phyloP scores from a whole-genome alignment of 129 eudicot genomes.

The Centella asiatica region DNA sequence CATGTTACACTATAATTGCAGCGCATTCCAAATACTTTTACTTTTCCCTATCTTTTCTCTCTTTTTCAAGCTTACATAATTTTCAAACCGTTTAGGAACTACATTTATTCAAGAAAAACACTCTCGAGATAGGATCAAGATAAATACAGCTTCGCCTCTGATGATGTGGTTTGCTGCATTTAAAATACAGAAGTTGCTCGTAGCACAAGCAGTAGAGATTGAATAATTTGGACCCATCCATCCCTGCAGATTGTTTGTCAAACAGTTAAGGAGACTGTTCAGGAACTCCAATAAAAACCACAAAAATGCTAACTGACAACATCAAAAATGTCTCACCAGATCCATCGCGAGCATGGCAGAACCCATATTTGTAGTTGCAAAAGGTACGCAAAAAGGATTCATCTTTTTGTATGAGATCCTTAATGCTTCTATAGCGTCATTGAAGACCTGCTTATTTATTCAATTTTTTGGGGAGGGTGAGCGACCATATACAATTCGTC shows the following conservation, averaged over 20 bases:
- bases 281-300: conserved; percentile 4
- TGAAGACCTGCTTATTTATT: conserved; percentile 49
- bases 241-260: conserved; percentile 37
- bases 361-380: conserved; percentile 96
- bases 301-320: neutral
- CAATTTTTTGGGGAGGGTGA: neutral
- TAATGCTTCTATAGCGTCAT: conserved; percentile 92
- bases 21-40: neutral
- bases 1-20: neutral
- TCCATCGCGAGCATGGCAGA: conserved; percentile 98
- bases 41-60: neutral
- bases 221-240: conserved; percentile 99
- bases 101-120: neutral
- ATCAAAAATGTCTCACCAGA: conserved; percentile 38
- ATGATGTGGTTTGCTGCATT: conserved; percentile 97
- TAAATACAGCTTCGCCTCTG: conserved; percentile 96
- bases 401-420: conserved; percentile 88
- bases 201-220: conserved; percentile 94
- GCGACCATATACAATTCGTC: neutral
- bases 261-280: conserved; percentile 9
- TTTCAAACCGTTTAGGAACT: neutral
- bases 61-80: neutral
- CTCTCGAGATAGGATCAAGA: neutral
- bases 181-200: conserved; percentile 87
- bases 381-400: conserved; percentile 95